Evolutionary conservation across 148 eudicot species (phyloP), one percentile per base, ranked within the genome.

Genomic region (Cornus florida): DNA sequence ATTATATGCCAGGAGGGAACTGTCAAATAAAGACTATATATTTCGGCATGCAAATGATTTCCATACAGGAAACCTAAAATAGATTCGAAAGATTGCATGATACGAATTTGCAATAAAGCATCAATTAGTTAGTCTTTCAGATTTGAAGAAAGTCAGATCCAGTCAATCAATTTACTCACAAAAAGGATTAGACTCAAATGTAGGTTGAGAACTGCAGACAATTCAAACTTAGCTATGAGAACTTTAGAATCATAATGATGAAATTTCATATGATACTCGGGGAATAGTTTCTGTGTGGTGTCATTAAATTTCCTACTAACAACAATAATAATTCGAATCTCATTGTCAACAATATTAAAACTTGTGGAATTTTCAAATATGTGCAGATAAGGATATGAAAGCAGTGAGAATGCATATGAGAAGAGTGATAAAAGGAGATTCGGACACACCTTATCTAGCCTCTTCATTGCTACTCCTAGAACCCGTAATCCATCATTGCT

Each of bases 381-480:
- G 24, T 12, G 20, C 12, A 69, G 53, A 69, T 32, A 78, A 73
- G 68, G 75, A 72, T 22, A 20, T 12, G 24, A 50, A 13, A 56
- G 10, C 31, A 13, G 28, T 17, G 70, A 46, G 70, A 23, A 32
- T 2, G 66, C 17, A 65, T 75, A 57, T 12, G 75, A n/a, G 56
- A 0, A 66, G 41, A 32, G 24, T 19, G 41, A 73, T 32, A 69
- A 74, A 57, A 56, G 72, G 68, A 77, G 32, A 74, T 23, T 22
- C 35, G 46, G 75, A 67, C 78, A 0, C 53, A 85, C 87, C 80
- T 33, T 73, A 72, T 77, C 75, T 35, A 88, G 72, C 62, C 71
- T 83, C 69, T 88, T 88, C 85, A 83, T 88, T 73, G 90, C 90
- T 46, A 88, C 85, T 74, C 88, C 90, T 7, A 88, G 72, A 67